Percentiles rank a stretch among this genome's conserved stretches.
These are phyloP conservation scores for Cryptococcus neoformans DNA, from an alignment of 1,284 basidiomycete genomes.

Conservation along the genomic window DNA sequence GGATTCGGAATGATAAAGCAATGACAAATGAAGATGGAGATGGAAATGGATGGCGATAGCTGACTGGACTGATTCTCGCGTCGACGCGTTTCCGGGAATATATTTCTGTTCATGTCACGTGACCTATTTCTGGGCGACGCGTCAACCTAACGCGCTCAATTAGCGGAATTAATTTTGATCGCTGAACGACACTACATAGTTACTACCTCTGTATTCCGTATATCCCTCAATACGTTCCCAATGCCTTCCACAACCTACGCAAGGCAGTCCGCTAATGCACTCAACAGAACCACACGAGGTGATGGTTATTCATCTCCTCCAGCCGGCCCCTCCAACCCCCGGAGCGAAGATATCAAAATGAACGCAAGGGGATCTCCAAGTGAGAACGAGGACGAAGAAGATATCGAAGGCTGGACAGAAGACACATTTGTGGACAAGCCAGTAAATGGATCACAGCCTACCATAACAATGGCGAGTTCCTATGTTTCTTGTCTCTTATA, in stretches of 20 bases:
- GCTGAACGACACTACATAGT: not conserved
- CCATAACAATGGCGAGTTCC: slow-evolving; percentile 6
- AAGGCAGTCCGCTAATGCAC: not conserved
- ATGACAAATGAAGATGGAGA: slow-evolving; percentile 4
- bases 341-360: not conserved
- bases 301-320: not conserved
- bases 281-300: not conserved
- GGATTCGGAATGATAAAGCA: not conserved
- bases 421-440: slow-evolving; percentile 23
- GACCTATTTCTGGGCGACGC: not conserved
- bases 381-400: slow-evolving; percentile 11
- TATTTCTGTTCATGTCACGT: slow-evolving; percentile 2
- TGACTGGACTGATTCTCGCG: not conserved
- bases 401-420: slow-evolving; percentile 25
- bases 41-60: not conserved
- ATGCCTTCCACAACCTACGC: not conserved
- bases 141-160: not conserved
- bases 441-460: not conserved
- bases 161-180: slow-evolving; percentile 7
- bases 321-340: slow-evolving; percentile 11
- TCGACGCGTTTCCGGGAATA: slow-evolving; percentile 12
- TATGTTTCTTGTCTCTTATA: not conserved
- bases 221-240: not conserved
- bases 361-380: not conserved
- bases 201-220: not conserved